Evolutionary conservation across 352 stramenopile species (phyloP).

Genomic region (Thraustochytrium striatum): DNA sequence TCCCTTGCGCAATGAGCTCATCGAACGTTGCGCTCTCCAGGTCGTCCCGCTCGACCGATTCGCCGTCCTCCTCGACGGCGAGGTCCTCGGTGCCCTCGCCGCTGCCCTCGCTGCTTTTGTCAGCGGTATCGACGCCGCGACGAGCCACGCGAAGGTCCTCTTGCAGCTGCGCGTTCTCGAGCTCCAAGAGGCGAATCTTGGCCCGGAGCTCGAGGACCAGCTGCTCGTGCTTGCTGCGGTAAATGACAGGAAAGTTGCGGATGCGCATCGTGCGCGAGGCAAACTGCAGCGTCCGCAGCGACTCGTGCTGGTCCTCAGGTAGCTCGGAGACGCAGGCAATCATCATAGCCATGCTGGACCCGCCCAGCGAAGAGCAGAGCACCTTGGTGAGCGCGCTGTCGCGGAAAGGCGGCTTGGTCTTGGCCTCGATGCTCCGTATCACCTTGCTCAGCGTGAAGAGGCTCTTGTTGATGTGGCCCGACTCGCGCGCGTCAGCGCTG

Average conservation of each 20-base stretch:
- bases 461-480: slow-evolving; percentile 52
- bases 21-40: too few relatives aligned
- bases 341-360: slow-evolving; percentile 48
- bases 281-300: slow-evolving; percentile 51
- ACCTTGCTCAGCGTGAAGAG: slow-evolving; percentile 54
- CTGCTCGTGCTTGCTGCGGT: slow-evolving; percentile 41
- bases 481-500: slow-evolving; percentile 40
- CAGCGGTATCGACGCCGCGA: too few relatives aligned
- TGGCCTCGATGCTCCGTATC: slow-evolving; percentile 39
- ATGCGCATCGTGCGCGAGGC: slow-evolving; percentile 49
- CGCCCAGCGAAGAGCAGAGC: slow-evolving; percentile 49
- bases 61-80: too few relatives aligned
- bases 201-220: slow-evolving; percentile 21
- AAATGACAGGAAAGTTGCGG: neutral
- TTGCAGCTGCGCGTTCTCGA: neutral
- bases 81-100: too few relatives aligned
- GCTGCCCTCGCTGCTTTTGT: too few relatives aligned
- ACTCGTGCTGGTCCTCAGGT: slow-evolving; percentile 38
- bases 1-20: too few relatives aligned
- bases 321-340: slow-evolving; percentile 50
- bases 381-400: slow-evolving; percentile 52
- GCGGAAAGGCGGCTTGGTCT: slow-evolving; percentile 45
- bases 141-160: neutral
- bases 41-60: too few relatives aligned
- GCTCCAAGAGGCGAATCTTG: neutral